These are phyloP conservation scores for Aaosphaeria arxii DNA, from an alignment of 2,329 filamentous ascomycete genomes.

Conservation along the genomic window DNA sequence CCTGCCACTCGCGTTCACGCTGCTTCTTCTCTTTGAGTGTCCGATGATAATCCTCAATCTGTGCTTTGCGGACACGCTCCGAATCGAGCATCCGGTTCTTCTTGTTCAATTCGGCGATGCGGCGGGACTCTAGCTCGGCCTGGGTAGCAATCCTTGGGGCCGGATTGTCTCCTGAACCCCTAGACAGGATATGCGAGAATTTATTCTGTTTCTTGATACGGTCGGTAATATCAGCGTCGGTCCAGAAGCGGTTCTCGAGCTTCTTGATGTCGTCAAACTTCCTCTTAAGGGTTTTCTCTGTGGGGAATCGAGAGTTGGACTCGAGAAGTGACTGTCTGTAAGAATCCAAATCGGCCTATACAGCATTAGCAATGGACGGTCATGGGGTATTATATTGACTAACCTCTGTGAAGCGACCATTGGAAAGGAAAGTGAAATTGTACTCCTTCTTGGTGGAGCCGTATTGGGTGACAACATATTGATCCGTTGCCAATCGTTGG, in stretches of 20 bases:
- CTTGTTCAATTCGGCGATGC: constrained; percentile 77
- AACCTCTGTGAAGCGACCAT: constrained; percentile 74
- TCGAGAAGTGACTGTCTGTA: constrained; percentile 70
- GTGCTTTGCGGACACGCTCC: constrained; percentile 87
- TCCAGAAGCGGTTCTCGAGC: constrained; percentile 78
- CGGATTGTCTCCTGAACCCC: constrained; percentile 60
- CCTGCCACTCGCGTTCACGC: constrained; percentile 46
- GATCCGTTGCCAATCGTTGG: constrained; percentile 76
- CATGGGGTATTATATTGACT: not conserved
- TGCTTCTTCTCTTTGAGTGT: constrained; percentile 33
- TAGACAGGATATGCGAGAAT: constrained; percentile 43
- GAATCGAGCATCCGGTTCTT: constrained; percentile 80
- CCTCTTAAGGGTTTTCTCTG: constrained; percentile 62
- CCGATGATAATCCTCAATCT: constrained; percentile 67
- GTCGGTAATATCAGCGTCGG: constrained; percentile 74
- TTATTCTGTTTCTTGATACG: constrained; percentile 68
- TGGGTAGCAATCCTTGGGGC: constrained; percentile 54
- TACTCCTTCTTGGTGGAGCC: constrained; percentile 82
- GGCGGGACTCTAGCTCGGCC: constrained; percentile 69
- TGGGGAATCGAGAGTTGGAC: constrained; percentile 71
- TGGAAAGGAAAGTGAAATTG: constrained; percentile 88
- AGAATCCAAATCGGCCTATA: constrained; percentile 72
- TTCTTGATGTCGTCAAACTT: constrained; percentile 81
- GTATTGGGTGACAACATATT: constrained; percentile 78
- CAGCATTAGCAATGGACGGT: constrained; percentile 1